Conservation (phyloP, 495 filamentous ascomycete genomes). For the Trichoderma reesei region DNA sequence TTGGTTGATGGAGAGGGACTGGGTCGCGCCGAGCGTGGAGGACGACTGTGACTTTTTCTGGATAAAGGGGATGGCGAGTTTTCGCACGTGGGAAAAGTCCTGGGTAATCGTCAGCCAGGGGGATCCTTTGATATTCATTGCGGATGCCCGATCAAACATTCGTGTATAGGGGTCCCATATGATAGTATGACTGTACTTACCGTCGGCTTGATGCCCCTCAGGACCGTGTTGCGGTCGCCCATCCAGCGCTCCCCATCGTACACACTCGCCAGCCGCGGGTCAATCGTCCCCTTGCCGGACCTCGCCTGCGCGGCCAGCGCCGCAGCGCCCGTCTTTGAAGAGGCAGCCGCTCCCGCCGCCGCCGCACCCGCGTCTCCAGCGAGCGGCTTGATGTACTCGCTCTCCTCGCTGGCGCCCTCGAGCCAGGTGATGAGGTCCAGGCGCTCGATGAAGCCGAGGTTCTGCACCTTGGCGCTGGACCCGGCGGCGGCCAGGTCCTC, state of each 20-base stretch:
- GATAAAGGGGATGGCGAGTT: conserved; percentile 72
- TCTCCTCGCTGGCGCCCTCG: conserved; percentile 77
- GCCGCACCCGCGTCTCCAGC: conserved; percentile 44
- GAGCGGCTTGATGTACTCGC: conserved; percentile 82
- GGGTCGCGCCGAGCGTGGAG: conserved; percentile 26
- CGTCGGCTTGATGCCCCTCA: conserved; percentile 82
- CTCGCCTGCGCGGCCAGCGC: conserved; percentile 39
- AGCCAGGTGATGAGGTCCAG: conserved; percentile 87
- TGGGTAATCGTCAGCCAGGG: conserved; percentile 23
- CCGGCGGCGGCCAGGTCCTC: conserved; percentile 57
- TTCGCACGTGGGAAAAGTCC: conserved; percentile 94
- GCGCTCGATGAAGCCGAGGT: conserved; percentile 79
- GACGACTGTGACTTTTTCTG: conserved; percentile 41
- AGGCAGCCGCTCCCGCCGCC: conserved; percentile 33
- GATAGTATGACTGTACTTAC: conserved; percentile 45
- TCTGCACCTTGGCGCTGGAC: conserved; percentile 54
- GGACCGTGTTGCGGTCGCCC: conserved; percentile 81
- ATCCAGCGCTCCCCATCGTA: conserved; percentile 84
- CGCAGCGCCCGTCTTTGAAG: conserved; percentile 40
- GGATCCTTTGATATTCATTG: too few species aligned
- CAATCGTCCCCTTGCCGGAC: conserved; percentile 53
- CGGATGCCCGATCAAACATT: too few species aligned
- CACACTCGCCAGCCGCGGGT: conserved; percentile 74
- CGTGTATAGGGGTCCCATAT: too few species aligned
- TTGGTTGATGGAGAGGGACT: conserved; percentile 35